Base-by-base conservation (phyloP, 139 green algal genomes). In the Zygnema cylindricum region DNA sequence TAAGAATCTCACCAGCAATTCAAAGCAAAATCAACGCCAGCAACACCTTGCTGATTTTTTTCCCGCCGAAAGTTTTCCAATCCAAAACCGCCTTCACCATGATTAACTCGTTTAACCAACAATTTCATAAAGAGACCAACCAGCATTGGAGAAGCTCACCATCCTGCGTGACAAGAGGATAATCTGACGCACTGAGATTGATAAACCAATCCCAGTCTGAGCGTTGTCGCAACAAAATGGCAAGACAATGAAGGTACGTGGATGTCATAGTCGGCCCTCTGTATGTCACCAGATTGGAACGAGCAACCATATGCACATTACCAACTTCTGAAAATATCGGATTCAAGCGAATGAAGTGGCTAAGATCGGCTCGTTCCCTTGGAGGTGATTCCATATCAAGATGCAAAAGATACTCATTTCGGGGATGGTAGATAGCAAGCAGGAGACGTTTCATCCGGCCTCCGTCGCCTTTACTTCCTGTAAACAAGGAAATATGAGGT, bases 391-490 rank as follows among this genome's bases (percentile, higher is more conserved):
- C 3, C 7, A 3, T 16, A 76, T 85, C 77, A 11, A 85, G 16
- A 76, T 85, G 77, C 7, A 85, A 57, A 16, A 85, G 77, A 57
- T 85, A 85, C 35, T 69, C 71, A 22, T 88, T 88, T 71, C 38
- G 82, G 69, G 82, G 82, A 22, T 88, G 82, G 39, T 83, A 88
- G 3, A 88, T 7, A 7, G 82, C 82, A 7, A 85, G 22, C 33
- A 88, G 40, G 3, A 88, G 16, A 3, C 82, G 82, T 7, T 85
- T 11, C 41, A 88, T 82, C 16, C 41, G 11, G 16, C 7, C 32
- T 7, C 2, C 36, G 16, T 83, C 41, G 76, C 82, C 82, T 75
- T 88, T 83, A 75, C 11, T 88, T 3, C 39, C 82, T 43, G 71
- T 57, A 16, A 16, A 63, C n/a, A n/a, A n/a, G n/a, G n/a, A n/a